Base-by-base conservation (phyloP, 2,329 filamentous ascomycete genomes). In the Cordyceps cateniannulata region DNA sequence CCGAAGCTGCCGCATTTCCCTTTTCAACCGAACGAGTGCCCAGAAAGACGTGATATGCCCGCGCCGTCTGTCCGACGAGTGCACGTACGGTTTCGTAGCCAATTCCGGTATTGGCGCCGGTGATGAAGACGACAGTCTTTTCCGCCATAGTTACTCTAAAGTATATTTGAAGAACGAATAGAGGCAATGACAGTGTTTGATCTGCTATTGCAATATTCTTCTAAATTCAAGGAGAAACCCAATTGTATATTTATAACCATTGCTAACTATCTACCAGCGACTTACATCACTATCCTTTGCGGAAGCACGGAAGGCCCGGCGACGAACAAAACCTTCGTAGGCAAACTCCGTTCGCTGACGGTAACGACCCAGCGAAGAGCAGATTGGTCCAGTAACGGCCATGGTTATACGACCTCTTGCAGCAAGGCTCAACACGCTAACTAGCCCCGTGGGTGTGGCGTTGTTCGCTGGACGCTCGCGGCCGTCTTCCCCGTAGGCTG, bases 81-180 rank as follows among this genome's bases (percentile, higher is more conserved):
- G 80, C 77, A 62, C 79, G 81, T 44, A 84, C 77, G 22, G 73
- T 77, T 64, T 86, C 79, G 42, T 77, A 80, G 2, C 85, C 84
- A 18, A 86, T 75, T 22, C 83, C 83, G 18, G 78, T 83, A 65
- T 84, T 85, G 57, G 75, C 82, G 49, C 83, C 83, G 3, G 83
- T 85, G 61, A 85, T 77, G 38, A 85, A 70, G n/a, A 84, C 67
- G 38, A 81, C 72, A 42, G 63, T 65, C 48, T 62, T 61, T n/a
- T 44, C 35, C 44, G 54, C 22, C 63, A 65, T 65, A 7, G 49
- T 35, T 42, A 4, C 6, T 44, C 7, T 20, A 10, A 24, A 29
- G 5, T 16, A 32, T 27, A 24, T 24, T 5, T 20, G 22, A 29
- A 20, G 8, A 18, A 27, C 7, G 22, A n/a, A 8, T 5, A 53